Evolutionary conservation across 2,329 filamentous ascomycete species (phyloP).

Genomic region (Fusarium xyrophilum): DNA sequence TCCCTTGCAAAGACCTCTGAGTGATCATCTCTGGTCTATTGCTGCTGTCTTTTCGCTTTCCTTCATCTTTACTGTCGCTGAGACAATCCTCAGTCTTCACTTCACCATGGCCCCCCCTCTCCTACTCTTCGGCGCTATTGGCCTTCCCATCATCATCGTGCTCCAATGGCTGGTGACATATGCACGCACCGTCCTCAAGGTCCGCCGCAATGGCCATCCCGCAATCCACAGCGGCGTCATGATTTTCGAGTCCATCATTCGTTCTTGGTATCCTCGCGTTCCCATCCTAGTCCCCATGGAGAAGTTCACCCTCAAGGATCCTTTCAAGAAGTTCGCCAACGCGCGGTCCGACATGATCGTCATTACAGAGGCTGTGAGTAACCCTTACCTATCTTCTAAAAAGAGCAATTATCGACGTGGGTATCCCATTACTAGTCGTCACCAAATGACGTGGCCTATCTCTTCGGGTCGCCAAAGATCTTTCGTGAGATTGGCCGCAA

Average conservation of each 20-base stretch:
- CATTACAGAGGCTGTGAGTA: neutral
- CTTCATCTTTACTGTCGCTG: neutral
- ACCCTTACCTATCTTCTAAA: fast-evolving
- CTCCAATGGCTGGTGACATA: neutral
- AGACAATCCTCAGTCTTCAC: neutral
- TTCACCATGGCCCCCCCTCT: neutral
- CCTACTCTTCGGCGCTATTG: neutral
- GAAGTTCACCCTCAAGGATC: neutral
- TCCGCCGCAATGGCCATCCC: neutral
- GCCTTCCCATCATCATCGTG: neutral
- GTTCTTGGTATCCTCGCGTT: neutral
- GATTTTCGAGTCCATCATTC: neutral
- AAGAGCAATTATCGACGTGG: fast-evolving
- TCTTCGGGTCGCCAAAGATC: neutral
- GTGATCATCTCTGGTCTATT: fast-evolving
- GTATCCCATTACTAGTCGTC: neutral
- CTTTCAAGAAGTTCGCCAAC: neutral
- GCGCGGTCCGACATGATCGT: neutral
- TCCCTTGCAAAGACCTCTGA: neutral
- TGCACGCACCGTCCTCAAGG: neutral
- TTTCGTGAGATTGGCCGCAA: neutral
- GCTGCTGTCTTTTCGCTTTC: fast-evolving
- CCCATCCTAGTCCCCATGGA: neutral
- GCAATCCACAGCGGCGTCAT: neutral
- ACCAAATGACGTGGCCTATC: neutral